Conservation (phyloP, 495 filamentous ascomycete species). For the Podospora pseudoanserina region DNA sequence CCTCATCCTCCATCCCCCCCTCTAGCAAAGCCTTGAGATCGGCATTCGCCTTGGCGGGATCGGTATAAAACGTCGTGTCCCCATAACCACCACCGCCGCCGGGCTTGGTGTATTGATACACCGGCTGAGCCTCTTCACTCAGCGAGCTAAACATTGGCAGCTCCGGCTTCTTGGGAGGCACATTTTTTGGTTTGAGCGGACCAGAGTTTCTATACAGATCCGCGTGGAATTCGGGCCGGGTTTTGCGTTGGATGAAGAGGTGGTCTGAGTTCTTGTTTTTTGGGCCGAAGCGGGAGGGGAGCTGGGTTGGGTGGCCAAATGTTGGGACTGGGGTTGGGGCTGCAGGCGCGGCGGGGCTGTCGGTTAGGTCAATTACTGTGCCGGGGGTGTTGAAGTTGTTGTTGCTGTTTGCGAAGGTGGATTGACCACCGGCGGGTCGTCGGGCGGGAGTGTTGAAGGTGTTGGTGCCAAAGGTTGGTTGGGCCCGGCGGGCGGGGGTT, state of each 20-base stretch:
- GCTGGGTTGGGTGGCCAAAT: conserved; percentile 34
- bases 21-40: conserved; percentile 86
- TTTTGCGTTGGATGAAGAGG: conserved; percentile 44
- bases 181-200: conserved; percentile 37
- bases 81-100: conserved; percentile 22
- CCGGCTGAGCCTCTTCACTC: conserved; percentile 28
- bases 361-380: conserved; percentile 24
- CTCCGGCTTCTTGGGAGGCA: conserved; percentile 32
- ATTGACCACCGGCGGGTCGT: not conserved
- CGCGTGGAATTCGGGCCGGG: conserved; percentile 45
- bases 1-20: conserved; percentile 79
- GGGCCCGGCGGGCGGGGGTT: conserved; percentile 14
- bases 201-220: conserved; percentile 38
- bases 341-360: conserved; percentile 22
- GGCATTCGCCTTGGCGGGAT: conserved; percentile 70
- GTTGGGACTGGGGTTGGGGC: conserved; percentile 26
- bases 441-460: conserved; percentile 4
- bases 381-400: not conserved
- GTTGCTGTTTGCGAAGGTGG: not conserved
- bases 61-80: conserved; percentile 68
- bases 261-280: conserved; percentile 30
- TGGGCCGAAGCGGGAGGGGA: conserved; percentile 20
- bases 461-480: too few species aligned
- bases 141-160: conserved; percentile 40
- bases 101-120: conserved; percentile 37